These are phyloP conservation scores for Rubia peregrina DNA, from an alignment of 305 asterid genomes.

Conservation along the genomic window DNA sequence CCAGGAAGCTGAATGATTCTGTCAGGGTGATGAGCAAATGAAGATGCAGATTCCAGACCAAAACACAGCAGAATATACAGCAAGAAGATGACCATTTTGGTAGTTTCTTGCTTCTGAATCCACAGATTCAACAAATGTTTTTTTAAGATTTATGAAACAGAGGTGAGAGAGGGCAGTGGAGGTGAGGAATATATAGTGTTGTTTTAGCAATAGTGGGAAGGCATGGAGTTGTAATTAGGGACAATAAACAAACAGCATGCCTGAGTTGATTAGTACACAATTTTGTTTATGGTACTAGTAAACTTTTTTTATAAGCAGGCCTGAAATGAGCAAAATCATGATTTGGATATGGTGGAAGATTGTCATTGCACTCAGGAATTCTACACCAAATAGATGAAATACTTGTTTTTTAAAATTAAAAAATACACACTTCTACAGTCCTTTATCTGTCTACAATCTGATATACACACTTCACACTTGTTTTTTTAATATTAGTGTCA, in stretches of 20 bases:
- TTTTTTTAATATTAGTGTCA: no score
- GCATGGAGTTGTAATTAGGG: constrained; percentile 34
- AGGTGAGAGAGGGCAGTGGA: constrained; percentile 1
- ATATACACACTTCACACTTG: no score
- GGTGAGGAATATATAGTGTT: constrained; percentile 18
- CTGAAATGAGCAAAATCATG: constrained; percentile 18
- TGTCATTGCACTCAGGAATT: not conserved
- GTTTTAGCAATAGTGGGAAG: constrained; percentile 22
- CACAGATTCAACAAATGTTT: constrained; percentile 11
- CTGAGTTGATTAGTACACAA: constrained; percentile 2
- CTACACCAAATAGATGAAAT: not conserved
- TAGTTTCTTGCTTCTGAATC: constrained; percentile 15
- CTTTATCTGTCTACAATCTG: no score
- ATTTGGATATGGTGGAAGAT: constrained; percentile 4
- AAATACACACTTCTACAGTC: no score
- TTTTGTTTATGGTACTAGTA: constrained; percentile 18
- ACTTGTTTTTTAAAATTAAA: no score
- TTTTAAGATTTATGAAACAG: constrained; percentile 3
- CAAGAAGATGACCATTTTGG: constrained; percentile 26
- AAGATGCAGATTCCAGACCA: constrained; percentile 24
- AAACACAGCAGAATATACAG: constrained; percentile 30
- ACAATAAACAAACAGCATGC: constrained; percentile 36
- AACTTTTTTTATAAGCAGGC: constrained; percentile 17
- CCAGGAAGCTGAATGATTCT: constrained; percentile 49
- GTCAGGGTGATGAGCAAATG: constrained; percentile 39